Evolutionary conservation across 2,329 filamentous ascomycete genomes (phyloP), one percentile per base, ranked within the genome.

Genomic region (Dactylellina sp.): DNA sequence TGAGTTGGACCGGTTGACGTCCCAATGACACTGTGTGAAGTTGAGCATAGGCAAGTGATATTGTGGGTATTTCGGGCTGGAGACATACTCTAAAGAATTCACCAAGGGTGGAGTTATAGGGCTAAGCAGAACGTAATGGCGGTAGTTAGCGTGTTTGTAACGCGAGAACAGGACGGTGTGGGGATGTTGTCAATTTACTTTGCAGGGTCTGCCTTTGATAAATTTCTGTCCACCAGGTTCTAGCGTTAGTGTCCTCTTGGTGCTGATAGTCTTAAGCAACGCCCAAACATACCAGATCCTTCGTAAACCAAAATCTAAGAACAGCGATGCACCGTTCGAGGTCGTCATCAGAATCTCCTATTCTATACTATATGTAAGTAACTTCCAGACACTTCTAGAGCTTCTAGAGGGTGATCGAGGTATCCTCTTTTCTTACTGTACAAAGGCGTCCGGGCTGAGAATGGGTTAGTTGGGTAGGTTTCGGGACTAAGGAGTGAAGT

Each of bases 221-320:
- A 98, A 99, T 87, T 99, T 99, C 86, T 89, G 79, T 64, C 47
- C 14, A 7, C 14, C n/a, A 24, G 47, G 50, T 79, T 79, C 77
- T 78, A 76, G 68, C 53, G 47, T 24, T 32, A 18, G 37, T 18
- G 20, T 25, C 14, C 1, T 46, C 11, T 44, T 20, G 39, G 11
- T 18, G n/a, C 7, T 18, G 9, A 20, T 9, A 14, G 18, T 2
- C 20, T n/a, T 7, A 12, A 25, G 25, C 6, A 24, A 40, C 20
- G 50, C 64, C 64, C 46, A 77, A 32, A 16, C 80, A 77, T 83
- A 88, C 86, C 82, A 99, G 82, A 81, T 99, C 95, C 82, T 99
- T 99, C 76, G 95, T 98, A 79, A 98, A 96, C 95, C 95, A 99
- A 83, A 98, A 99, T 72, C 93, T 89, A 78, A 98, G 83, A 28